Conservation (phyloP, 2,329 filamentous ascomycete species). For the Onygenales sp. region DNA sequence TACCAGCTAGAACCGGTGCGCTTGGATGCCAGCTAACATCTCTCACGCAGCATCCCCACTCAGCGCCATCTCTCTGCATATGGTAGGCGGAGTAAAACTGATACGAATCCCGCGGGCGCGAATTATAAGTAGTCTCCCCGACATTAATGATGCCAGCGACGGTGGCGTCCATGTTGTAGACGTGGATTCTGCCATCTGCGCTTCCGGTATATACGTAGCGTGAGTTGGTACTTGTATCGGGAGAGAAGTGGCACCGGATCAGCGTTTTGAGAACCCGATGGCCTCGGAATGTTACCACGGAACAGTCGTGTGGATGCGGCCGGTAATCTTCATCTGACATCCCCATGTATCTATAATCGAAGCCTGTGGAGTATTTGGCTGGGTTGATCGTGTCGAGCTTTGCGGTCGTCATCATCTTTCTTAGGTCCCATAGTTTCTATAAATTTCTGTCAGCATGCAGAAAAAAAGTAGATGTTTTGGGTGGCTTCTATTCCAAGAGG, state of each 20-base stretch:
- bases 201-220: slow-evolving; percentile 91
- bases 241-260: slow-evolving; percentile 92
- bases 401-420: slow-evolving; percentile 73
- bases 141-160: slow-evolving; percentile 71
- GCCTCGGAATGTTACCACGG: slow-evolving; percentile 83
- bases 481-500: too few species aligned
- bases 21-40: slow-evolving; percentile 88
- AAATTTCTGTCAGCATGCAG: too few species aligned
- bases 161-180: slow-evolving; percentile 91
- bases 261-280: slow-evolving; percentile 83
- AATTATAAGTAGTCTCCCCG: slow-evolving; percentile 55
- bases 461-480: too few species aligned
- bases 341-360: slow-evolving; percentile 52
- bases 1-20: slow-evolving; percentile 66
- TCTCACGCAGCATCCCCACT: slow-evolving; percentile 70
- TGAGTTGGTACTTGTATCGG: slow-evolving; percentile 73
- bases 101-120: slow-evolving; percentile 46
- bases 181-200: slow-evolving; percentile 77
- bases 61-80: slow-evolving; percentile 42
- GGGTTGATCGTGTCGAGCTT: slow-evolving; percentile 44
- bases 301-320: slow-evolving; percentile 77
- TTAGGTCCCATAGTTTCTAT: slow-evolving; percentile 80
- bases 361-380: slow-evolving; percentile 46
- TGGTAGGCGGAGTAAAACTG: slow-evolving; percentile 48
- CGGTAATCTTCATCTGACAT: slow-evolving; percentile 46